phyloP scores from a whole-genome alignment of 495 filamentous ascomycete genomes.

The Penicillium argentinense region DNA sequence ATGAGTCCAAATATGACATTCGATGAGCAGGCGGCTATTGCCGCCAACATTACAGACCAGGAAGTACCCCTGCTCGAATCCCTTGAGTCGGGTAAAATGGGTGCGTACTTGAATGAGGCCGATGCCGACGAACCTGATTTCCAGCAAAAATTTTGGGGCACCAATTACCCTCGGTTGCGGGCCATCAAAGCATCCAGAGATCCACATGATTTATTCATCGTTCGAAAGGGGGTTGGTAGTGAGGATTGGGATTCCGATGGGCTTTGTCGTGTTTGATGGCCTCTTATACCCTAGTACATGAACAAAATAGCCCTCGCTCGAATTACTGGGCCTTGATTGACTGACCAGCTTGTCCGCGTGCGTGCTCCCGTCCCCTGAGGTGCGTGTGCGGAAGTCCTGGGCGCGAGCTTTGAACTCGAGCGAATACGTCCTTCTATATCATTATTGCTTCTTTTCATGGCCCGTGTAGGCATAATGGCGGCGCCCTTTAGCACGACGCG shows the following conservation, averaged over 20 bases:
- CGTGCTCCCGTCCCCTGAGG: too few relatives aligned
- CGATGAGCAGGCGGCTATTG: constrained; percentile 26
- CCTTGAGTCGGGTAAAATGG: constrained; percentile 34
- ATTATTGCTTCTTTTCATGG: too few relatives aligned
- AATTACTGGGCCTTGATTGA: too few relatives aligned
- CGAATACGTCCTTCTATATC: too few relatives aligned
- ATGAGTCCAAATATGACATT: constrained; percentile 20
- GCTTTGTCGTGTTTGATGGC: neutral
- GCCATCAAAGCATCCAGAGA: constrained; percentile 39
- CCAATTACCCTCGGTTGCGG: constrained; percentile 46
- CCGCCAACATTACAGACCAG: constrained; percentile 36
- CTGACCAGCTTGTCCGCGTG: too few relatives aligned
- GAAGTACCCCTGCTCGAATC: constrained; percentile 43
- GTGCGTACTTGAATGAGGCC: constrained; percentile 52
- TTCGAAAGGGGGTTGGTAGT: constrained; percentile 28
- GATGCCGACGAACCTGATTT: constrained; percentile 45
- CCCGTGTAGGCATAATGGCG: too few relatives aligned
- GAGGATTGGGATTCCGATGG: constrained; percentile 35
- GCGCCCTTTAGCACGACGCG: too few relatives aligned
- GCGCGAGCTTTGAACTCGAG: too few relatives aligned
- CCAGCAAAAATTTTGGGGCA: constrained; percentile 50
- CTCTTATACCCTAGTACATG: too few relatives aligned
- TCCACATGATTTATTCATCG: constrained; percentile 27
- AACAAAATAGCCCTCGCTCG: too few relatives aligned
- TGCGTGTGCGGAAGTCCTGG: too few relatives aligned